phyloP scores from a whole-genome alignment of 495 filamentous ascomycete species.

The Penicillium psychrofluorescens region DNA sequence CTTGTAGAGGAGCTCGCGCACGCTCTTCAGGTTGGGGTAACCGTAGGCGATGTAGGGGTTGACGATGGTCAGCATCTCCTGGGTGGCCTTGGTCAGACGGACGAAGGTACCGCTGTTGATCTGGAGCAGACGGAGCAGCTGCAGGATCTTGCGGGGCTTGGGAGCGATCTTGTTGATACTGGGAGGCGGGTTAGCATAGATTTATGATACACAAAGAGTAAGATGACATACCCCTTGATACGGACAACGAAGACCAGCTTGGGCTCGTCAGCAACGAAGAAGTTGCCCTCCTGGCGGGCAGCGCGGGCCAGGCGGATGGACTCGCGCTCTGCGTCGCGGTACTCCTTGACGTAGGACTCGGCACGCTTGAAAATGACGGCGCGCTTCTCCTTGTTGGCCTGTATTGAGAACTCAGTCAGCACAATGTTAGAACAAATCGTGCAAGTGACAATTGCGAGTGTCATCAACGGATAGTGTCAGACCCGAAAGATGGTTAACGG shows the following conservation, averaged over 20 bases:
- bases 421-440: conserved; percentile 8
- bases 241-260: conserved; percentile 98
- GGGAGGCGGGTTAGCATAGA: conserved; percentile 8
- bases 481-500: conserved; percentile 99
- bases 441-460: conserved; percentile 10
- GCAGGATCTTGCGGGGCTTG: conserved; percentile 99
- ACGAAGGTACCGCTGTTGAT: conserved; percentile 99
- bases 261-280: conserved; percentile 88
- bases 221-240: conserved; percentile 80
- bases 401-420: conserved; percentile 33
- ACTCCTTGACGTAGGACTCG: conserved; percentile 98
- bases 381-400: conserved; percentile 98
- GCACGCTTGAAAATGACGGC: conserved; percentile 98
- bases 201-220: conserved; percentile 2
- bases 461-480: conserved; percentile 55
- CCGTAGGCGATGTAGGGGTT: conserved; percentile 98
- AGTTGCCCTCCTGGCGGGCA: conserved; percentile 85
- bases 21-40: conserved; percentile 97
- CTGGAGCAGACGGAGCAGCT: conserved; percentile 97
- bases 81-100: conserved; percentile 93
- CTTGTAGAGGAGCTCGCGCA: conserved; percentile 99
- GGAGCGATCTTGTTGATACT: conserved; percentile 99
- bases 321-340: conserved; percentile 96
- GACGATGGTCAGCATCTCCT: conserved; percentile 95
- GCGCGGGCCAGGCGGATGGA: conserved; percentile 86